These are phyloP conservation scores for Colletotrichum sp. DNA, from an alignment of 2,329 filamentous ascomycete genomes.

Conservation along the genomic window DNA sequence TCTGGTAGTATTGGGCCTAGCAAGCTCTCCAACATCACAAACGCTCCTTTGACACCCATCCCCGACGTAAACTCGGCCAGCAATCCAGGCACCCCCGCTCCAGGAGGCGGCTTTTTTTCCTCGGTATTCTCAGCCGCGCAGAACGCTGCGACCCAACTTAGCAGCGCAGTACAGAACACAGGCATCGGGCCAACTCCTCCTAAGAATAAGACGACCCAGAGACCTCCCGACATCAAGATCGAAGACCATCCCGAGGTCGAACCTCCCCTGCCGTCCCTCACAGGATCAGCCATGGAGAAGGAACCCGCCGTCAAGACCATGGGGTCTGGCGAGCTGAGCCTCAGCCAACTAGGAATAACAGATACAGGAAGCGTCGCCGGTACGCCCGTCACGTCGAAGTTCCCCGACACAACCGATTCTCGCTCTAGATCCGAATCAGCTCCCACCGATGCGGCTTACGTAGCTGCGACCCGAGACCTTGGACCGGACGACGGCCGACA, in stretches of 20 bases:
- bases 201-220: conserved; percentile 42
- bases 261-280: conserved; percentile 30
- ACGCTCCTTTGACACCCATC: conserved; percentile 77
- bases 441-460: conserved; percentile 48
- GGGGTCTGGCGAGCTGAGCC: conserved; percentile 85
- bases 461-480: conserved; percentile 36
- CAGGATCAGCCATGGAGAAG: conserved; percentile 48
- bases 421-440: conserved; percentile 64
- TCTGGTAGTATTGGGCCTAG: conserved; percentile 71
- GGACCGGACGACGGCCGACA: conserved; percentile 35
- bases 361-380: conserved; percentile 61
- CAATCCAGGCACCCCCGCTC: conserved; percentile 52
- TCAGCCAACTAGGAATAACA: conserved; percentile 84
- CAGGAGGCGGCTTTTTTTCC: conserved; percentile 83
- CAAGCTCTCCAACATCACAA: conserved; percentile 82
- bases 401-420: conserved; percentile 52
- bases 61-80: conserved; percentile 65
- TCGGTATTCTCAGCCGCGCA: conserved; percentile 92
- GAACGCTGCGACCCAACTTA: conserved; percentile 81
- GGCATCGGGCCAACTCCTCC: conserved; percentile 49
- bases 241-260: conserved; percentile 49
- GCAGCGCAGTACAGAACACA: conserved; percentile 75
- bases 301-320: conserved; percentile 87
- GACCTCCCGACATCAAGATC: conserved; percentile 34
- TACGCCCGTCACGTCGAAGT: conserved; percentile 62